Evolutionary conservation across 495 filamentous ascomycete species (phyloP).

Genomic region (Talaromyces ruber): DNA sequence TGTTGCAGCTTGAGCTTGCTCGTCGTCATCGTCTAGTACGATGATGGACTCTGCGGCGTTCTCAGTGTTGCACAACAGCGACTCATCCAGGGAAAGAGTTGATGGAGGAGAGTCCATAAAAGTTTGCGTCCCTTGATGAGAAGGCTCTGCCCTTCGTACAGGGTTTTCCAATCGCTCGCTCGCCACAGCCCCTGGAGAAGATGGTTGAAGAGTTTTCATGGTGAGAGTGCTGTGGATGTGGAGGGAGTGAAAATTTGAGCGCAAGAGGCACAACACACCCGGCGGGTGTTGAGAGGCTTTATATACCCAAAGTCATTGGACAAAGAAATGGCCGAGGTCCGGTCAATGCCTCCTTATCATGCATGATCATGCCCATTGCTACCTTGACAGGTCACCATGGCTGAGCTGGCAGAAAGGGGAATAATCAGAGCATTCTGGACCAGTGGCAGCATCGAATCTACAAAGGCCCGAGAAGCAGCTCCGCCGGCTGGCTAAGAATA

Average conservation of each 20-base stretch:
- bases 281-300: not conserved
- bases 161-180: not conserved
- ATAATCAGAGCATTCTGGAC: not conserved
- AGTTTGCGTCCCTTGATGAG: not conserved
- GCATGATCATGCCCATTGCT: not conserved
- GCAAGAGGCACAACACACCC: not conserved
- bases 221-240: not conserved
- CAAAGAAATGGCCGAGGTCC: not conserved
- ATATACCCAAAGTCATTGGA: not conserved
- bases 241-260: not conserved
- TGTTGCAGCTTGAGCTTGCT: not conserved
- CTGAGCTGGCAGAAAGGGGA: not conserved
- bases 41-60: not conserved
- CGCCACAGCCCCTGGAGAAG: not conserved
- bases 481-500: not conserved
- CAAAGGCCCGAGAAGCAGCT: not conserved
- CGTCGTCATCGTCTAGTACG: not conserved
- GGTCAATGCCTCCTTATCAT: not conserved
- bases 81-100: not conserved
- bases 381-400: not conserved
- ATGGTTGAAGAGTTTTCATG: not conserved
- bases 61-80: not conserved
- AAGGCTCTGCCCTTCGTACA: not conserved
- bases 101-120: not conserved
- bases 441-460: not conserved